Conservation (phyloP, 495 filamentous ascomycete genomes). For the Xylaria intraflava region DNA sequence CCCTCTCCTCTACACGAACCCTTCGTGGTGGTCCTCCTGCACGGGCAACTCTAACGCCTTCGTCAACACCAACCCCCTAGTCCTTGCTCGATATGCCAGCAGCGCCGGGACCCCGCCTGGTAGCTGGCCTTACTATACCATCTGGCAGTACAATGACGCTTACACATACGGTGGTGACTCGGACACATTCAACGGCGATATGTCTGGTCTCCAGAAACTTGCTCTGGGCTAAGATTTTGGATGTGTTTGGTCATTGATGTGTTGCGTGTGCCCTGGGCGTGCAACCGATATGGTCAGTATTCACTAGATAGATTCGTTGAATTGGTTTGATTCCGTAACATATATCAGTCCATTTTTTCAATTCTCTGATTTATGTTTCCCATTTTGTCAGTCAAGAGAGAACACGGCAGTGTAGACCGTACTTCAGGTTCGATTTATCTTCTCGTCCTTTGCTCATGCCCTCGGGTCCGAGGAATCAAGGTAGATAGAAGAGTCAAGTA, state of each 20-base stretch:
- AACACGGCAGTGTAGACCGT: no score
- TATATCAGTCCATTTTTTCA: no score
- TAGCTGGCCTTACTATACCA: slow-evolving; percentile 53
- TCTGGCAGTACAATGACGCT: slow-evolving; percentile 52
- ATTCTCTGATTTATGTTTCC: no score
- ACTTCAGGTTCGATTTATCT: no score
- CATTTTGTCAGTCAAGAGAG: no score
- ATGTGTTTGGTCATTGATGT: no score
- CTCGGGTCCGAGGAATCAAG: no score
- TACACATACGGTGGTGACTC: slow-evolving; percentile 47
- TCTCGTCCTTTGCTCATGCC: no score
- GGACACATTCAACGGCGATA: slow-evolving; percentile 46
- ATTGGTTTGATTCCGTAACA: no score
- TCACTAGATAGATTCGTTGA: not conserved
- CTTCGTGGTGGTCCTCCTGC: slow-evolving; percentile 57
- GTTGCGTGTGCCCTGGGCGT: no score
- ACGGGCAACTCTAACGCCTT: slow-evolving; percentile 53
- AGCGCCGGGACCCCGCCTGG: slow-evolving; percentile 48
- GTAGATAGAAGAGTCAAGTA: no score
- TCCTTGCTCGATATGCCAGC: slow-evolving; percentile 49
- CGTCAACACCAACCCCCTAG: slow-evolving; percentile 44
- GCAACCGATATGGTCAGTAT: not conserved
- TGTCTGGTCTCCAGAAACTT: slow-evolving; percentile 1
- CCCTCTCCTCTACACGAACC: slow-evolving; percentile 56
- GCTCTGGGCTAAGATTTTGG: slow-evolving; percentile 2